These are phyloP conservation scores for Halteria grandinella DNA, from an alignment of 73 alveolate species.

Conservation along the genomic window DNA sequence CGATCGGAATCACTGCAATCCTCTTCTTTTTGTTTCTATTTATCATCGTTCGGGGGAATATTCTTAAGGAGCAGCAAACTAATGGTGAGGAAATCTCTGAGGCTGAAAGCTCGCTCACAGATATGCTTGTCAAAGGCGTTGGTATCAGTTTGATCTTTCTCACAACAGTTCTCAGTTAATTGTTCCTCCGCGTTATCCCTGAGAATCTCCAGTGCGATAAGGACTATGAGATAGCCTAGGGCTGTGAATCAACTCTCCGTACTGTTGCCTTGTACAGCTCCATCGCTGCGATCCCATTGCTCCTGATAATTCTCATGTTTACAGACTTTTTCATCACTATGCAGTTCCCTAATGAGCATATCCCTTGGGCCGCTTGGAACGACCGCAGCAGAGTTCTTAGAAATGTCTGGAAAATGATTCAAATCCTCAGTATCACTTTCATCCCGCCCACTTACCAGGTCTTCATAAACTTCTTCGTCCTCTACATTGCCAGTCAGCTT, in stretches of 20 bases:
- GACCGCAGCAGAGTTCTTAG: slow-evolving; percentile 29
- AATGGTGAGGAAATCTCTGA: not conserved
- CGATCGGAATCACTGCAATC: not conserved
- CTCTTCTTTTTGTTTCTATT: not conserved
- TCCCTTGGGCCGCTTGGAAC: slow-evolving; percentile 65
- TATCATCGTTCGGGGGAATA: not conserved
- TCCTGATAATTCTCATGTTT: not conserved
- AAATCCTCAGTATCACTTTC: not conserved
- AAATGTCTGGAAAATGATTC: slow-evolving; percentile 26
- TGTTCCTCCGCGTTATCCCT: not conserved
- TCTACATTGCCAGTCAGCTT: not conserved
- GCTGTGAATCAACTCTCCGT: not conserved
- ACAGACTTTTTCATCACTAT: slow-evolving; percentile 41
- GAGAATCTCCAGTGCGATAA: not conserved
- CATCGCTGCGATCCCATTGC: not conserved
- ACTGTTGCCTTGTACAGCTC: not conserved
- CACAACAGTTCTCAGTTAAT: slow-evolving; percentile 14
- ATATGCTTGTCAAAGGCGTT: not conserved
- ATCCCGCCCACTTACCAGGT: not conserved
- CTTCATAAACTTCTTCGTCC: not conserved
- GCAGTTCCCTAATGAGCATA: slow-evolving; percentile 50
- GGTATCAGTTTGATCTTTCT: slow-evolving; percentile 29
- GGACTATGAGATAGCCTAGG: slow-evolving; percentile 17
- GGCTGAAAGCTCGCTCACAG: not conserved
- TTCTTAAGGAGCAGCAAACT: slow-evolving; percentile 12